Percentiles rank a stretch among this genome's conserved stretches.
These are phyloP conservation scores for Globisporangium barbulae DNA, from an alignment of 352 stramenopile species.

Conservation along the genomic window DNA sequence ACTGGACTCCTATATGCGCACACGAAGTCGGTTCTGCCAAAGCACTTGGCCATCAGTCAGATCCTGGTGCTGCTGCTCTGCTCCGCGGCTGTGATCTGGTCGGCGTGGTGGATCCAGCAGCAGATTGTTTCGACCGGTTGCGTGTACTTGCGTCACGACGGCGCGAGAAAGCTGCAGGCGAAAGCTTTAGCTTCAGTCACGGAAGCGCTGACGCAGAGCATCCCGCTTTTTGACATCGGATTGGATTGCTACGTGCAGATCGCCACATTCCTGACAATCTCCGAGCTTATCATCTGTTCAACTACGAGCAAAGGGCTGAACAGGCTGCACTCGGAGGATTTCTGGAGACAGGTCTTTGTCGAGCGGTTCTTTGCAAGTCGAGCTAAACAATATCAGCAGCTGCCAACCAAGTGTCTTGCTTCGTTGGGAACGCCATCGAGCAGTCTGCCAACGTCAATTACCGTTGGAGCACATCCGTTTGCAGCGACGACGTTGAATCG, in stretches of 20 bases:
- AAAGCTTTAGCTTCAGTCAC: background rate
- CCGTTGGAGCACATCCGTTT: slow-evolving; percentile 14
- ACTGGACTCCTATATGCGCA: slow-evolving; percentile 25
- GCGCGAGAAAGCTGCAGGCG: background rate
- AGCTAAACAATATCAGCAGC: background rate
- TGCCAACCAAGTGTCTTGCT: background rate
- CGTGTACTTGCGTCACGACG: background rate
- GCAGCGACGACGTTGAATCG: slow-evolving; percentile 18
- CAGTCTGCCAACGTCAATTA: background rate
- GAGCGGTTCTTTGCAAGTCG: slow-evolving; percentile 7
- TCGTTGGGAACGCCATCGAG: background rate
- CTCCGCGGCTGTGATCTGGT: slow-evolving; percentile 32
- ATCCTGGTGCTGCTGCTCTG: slow-evolving; percentile 29
- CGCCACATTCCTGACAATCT: slow-evolving; percentile 28
- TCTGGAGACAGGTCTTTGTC: slow-evolving; percentile 33
- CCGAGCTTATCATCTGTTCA: slow-evolving; percentile 30
- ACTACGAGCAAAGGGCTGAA: slow-evolving; percentile 21
- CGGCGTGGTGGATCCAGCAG: slow-evolving; percentile 42
- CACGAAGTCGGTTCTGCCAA: slow-evolving; percentile 24
- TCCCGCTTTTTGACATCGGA: slow-evolving; percentile 17
- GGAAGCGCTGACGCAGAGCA: background rate
- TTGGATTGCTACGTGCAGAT: slow-evolving; percentile 34
- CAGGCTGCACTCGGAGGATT: slow-evolving; percentile 18
- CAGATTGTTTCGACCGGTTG: slow-evolving; percentile 29
- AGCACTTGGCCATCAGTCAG: slow-evolving; percentile 29